Evolutionary conservation across 306 rosid genomes (phyloP).

Genomic region (Prinsepia uniflora): DNA sequence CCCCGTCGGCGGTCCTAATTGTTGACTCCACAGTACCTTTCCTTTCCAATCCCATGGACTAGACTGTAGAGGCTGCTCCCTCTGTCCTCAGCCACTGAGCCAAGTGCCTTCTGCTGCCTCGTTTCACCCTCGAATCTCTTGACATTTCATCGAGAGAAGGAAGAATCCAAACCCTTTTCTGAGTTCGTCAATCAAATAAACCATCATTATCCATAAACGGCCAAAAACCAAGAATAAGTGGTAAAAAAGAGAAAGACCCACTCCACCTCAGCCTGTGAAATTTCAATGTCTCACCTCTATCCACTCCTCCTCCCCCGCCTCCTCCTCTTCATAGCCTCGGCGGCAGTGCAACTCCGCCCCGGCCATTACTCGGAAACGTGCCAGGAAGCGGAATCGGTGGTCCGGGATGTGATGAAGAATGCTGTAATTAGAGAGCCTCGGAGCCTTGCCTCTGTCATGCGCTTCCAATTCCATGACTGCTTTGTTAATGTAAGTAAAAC

Average conservation of each 20-base stretch:
- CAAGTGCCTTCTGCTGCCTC: conserved; percentile 15
- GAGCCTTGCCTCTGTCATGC: conserved; percentile 87
- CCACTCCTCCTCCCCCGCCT: conserved; percentile 26
- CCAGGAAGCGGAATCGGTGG: conserved; percentile 54
- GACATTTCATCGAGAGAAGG: conserved; percentile 6
- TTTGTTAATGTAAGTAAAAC: conserved; percentile 51
- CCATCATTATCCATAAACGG: too few relatives aligned
- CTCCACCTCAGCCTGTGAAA: neutral
- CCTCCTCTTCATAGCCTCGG: conserved; percentile 8
- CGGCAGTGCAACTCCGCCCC: conserved; percentile 42
- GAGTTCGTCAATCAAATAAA: neutral
- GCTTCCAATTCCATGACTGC: conserved; percentile 88
- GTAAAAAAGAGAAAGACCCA: neutral
- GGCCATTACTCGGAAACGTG: conserved; percentile 53
- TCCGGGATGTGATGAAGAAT: conserved; percentile 55
- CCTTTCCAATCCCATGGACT: neutral
- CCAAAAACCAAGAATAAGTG: neutral
- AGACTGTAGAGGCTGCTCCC: neutral
- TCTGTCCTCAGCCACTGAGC: conserved; percentile 4
- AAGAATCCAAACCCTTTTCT: neutral
- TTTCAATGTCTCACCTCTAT: conserved; percentile 23
- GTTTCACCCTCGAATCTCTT: conserved; percentile 11
- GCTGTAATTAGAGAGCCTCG: conserved; percentile 59
- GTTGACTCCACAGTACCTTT: neutral
- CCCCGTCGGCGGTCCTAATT: too few relatives aligned